Base-by-base conservation (phyloP, 108 stramenopile species). In the Pseudonitzschia delicatissima region DNA sequence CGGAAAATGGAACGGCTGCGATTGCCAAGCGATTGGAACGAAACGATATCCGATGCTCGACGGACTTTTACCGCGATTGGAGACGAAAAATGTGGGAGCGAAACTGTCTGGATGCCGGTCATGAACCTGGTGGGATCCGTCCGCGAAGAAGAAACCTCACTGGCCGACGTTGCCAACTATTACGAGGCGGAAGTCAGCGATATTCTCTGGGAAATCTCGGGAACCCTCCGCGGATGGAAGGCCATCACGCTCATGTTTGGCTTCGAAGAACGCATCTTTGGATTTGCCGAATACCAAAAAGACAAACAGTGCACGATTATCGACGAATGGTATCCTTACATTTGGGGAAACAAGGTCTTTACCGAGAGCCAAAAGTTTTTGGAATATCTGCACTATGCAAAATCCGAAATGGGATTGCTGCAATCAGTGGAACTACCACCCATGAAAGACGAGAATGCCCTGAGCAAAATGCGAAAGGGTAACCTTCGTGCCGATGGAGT, bases 401-500 rank as follows among this genome's bases (percentile, higher is more conserved):
- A 86, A 69, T 64, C 72, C 6, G 67, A 82, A 52, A 58, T 64
- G 48, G 87, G 87, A 29, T 58, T 82, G 17, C 47, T 92, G 17
- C 75, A 67, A 58, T 40, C 62, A 5, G 66, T 74, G 20, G 40
- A 82, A 20, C 73, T 89, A 15, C 88, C 88, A 12, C 68, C 69
- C 28, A 60, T 59, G 62, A 39, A 36, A 28, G 62, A 50, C 21
- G 57, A 68, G 8, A 33, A 32, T 8, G 44, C 42, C 27, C 53
- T 26, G 36, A 73, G 76, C 9, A 73, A 69, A 45, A 82, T 88
- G 65, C 80, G 87, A 45, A 64, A 78, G 66, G 91, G 91, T 13
- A 92, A 92, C 71, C 33, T 92, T n/a, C 76, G 88, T n/a, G 91
- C 91, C 36, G 85, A 92, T 73, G 91, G 88, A 55, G 83, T 76